These are phyloP conservation scores for Apiospora malaysiana DNA, from an alignment of 2,329 filamentous ascomycete genomes.

Conservation along the genomic window DNA sequence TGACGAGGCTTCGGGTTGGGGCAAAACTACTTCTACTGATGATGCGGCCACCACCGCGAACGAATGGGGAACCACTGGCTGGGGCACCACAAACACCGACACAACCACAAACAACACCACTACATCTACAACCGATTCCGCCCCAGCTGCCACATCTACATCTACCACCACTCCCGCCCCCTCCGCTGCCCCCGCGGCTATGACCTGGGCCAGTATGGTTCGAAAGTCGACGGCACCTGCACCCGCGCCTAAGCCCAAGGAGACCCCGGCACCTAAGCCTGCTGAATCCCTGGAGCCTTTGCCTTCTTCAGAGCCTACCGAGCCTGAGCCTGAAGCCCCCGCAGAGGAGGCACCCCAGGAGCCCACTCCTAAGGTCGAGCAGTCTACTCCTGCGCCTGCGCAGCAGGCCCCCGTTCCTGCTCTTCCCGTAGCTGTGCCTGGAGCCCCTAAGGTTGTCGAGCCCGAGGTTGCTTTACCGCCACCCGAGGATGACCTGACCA, in stretches of 20 bases:
- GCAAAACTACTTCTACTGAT: conserved; percentile 46
- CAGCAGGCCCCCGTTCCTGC: conserved; percentile 27
- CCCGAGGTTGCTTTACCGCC: conserved; percentile 66
- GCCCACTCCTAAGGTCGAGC: conserved; percentile 2
- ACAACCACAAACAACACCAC: conserved; percentile 38
- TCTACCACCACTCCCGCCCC: conserved; percentile 30
- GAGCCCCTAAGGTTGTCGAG: conserved; percentile 50
- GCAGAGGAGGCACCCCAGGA: conserved; percentile 23
- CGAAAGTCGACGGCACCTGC: conserved; percentile 64
- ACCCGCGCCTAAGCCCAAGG: conserved; percentile 57
- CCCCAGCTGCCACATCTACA: conserved; percentile 43
- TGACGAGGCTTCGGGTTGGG: conserved; percentile 71
- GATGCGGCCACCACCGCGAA: conserved; percentile 45
- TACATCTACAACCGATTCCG: conserved; percentile 46
- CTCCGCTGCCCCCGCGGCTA: conserved; percentile 43
- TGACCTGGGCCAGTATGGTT: conserved; percentile 81
- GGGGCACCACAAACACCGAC: conserved; percentile 36
- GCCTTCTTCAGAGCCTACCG: conserved; percentile 46
- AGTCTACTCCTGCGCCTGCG: conserved; percentile 23
- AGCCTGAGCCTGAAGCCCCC: conserved; percentile 46
- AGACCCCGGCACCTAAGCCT: conserved; percentile 53
- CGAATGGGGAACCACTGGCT: conserved; percentile 52
- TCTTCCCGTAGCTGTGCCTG: conserved; percentile 35
- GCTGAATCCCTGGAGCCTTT: conserved; percentile 51
- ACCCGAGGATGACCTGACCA: conserved; percentile 83